Conservation (phyloP, 1,284 basidiomycete species). For the Athelia psychrophila region DNA sequence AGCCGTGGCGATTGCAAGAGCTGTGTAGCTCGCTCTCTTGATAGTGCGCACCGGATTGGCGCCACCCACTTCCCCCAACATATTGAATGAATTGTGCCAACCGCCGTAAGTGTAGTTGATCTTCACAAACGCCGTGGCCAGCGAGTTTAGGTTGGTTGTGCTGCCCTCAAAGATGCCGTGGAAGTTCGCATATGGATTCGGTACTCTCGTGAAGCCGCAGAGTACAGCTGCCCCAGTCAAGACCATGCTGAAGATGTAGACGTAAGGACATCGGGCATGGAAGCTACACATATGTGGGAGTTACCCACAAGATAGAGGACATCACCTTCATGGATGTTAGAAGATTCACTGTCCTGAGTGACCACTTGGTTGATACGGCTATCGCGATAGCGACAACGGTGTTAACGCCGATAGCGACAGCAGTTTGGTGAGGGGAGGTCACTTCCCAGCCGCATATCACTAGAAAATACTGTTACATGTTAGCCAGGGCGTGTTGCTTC, state of each 20-base stretch:
- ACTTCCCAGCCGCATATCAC: slow-evolving; percentile 16
- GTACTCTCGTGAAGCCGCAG: slow-evolving; percentile 39
- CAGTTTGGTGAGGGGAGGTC: slow-evolving; percentile 19
- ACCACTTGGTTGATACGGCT: slow-evolving; percentile 27
- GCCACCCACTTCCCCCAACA: slow-evolving; percentile 39
- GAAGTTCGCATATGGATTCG: slow-evolving; percentile 49
- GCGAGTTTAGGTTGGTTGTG: slow-evolving; percentile 22
- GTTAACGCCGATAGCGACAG: slow-evolving; percentile 17
- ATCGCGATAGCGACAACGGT: slow-evolving; percentile 20
- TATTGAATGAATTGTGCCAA: slow-evolving; percentile 42
- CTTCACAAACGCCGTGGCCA: slow-evolving; percentile 42
- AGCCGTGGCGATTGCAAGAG: slow-evolving; percentile 37
- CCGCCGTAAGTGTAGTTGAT: slow-evolving; percentile 44
- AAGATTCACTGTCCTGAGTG: slow-evolving; percentile 22
- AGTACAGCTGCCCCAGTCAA: slow-evolving; percentile 47
- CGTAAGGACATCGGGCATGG: neutral
- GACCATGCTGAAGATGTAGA: slow-evolving; percentile 31
- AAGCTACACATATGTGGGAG: neutral
- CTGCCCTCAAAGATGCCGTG: slow-evolving; percentile 44
- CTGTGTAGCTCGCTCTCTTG: slow-evolving; percentile 40
- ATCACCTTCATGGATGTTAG: slow-evolving; percentile 24
- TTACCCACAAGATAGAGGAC: slow-evolving; percentile 21
- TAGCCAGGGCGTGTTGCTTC: too few species aligned
- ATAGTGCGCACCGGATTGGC: slow-evolving; percentile 38
- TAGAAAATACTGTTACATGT: slow-evolving; percentile 18